A percentile compares a stretch with the other conserved stretches of the same genome.
Conservation (phyloP, 129 eudicot genomes). For the Tagetes erecta region DNA sequence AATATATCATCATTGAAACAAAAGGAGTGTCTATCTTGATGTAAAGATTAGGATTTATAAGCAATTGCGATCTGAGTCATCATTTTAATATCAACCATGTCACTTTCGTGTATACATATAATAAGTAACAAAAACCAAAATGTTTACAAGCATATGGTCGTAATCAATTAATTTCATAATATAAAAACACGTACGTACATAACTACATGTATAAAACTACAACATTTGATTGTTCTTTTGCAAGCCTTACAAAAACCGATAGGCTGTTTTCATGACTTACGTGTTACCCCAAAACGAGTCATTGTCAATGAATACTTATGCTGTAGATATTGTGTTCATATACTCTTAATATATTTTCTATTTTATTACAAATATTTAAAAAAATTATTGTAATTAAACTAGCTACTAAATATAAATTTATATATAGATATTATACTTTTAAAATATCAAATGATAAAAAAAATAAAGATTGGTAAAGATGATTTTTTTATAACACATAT, state of each 20-base stretch:
- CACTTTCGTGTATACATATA: background rate
- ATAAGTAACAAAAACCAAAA: background rate
- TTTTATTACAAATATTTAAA: background rate
- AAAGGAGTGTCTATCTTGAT: slow-evolving; percentile 20
- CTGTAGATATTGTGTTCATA: too few relatives aligned
- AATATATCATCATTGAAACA: slow-evolving; percentile 16
- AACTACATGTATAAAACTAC: background rate
- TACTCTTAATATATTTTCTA: background rate
- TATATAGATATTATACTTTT: too few relatives aligned
- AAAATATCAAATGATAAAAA: too few relatives aligned
- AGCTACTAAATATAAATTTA: background rate
- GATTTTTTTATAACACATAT: too few relatives aligned
- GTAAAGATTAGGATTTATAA: slow-evolving; percentile 15
- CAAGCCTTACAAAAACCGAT: background rate
- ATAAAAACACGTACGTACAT: background rate
- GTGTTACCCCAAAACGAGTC: background rate
- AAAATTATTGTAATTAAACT: background rate
- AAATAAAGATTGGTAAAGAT: too few relatives aligned
- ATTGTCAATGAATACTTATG: too few relatives aligned
- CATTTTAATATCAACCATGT: slow-evolving; percentile 1
- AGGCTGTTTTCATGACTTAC: slow-evolving; percentile 7
- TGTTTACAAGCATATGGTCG: background rate
- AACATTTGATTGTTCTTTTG: slow-evolving; percentile 3
- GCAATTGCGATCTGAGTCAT: slow-evolving; percentile 30
- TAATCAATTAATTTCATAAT: background rate